These are phyloP conservation scores for Talaromyces sp. DNA, from an alignment of 2,329 filamentous ascomycete species.

Conservation along the genomic window DNA sequence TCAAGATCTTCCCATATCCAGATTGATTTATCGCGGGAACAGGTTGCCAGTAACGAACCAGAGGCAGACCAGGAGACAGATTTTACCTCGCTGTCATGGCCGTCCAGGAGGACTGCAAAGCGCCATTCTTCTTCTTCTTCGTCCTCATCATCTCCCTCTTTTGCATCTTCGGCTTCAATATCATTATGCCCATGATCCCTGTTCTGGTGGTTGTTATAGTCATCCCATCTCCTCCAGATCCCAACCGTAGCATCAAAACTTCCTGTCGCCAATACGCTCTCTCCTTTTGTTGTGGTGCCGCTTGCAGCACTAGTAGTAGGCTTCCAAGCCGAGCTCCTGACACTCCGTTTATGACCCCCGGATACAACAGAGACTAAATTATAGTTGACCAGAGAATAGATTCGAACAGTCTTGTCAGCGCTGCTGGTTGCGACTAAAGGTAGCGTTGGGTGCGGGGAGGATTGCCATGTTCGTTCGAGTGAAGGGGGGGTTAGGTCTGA, in stretches of 20 bases:
- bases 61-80: conserved; percentile 56
- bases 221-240: conserved; percentile 65
- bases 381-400: conserved; percentile 82
- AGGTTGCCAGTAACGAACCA: conserved; percentile 83
- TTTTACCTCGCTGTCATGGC: conserved; percentile 95
- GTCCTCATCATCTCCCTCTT: conserved; percentile 53
- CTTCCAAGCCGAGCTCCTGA: conserved; percentile 86
- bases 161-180: conserved; percentile 55
- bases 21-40: conserved; percentile 84
- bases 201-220: conserved; percentile 29
- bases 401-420: conserved; percentile 75
- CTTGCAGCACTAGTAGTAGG: conserved; percentile 39
- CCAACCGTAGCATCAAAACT: conserved; percentile 92
- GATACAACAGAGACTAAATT: conserved; percentile 72
- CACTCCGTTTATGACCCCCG: conserved; percentile 83
- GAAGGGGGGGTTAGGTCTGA: conserved; percentile 51
- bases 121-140: conserved; percentile 80
- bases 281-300: conserved; percentile 44
- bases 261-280: conserved; percentile 79
- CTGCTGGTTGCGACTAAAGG: conserved; percentile 86
- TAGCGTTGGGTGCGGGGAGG: conserved; percentile 75
- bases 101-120: conserved; percentile 85
- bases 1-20: conserved; percentile 97
- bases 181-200: neutral
- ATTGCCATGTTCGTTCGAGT: conserved; percentile 71